A percentile compares a stretch with the other conserved stretches of the same genome.
Conservation (phyloP, 148 eudicot species). For the Suaeda aralocaspica region DNA sequence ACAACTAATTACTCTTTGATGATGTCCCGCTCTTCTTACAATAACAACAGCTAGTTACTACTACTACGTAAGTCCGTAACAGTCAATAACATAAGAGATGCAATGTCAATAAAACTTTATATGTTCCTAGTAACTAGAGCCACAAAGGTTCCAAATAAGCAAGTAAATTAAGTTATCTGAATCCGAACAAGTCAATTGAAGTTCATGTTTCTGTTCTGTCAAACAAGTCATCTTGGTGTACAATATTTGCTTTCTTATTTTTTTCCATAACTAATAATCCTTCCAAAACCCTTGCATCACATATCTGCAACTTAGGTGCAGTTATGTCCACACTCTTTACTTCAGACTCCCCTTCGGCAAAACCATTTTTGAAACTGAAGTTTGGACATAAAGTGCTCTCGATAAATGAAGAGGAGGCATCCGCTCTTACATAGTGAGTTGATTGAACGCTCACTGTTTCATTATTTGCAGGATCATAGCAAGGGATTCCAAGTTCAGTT, state of each 20-base stretch:
- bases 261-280: constrained; percentile 49
- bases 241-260: constrained; percentile 41
- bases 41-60: too few species aligned
- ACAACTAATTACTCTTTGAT: too few species aligned
- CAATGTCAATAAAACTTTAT: too few species aligned
- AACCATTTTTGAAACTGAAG: constrained; percentile 47
- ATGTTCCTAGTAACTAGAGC: too few species aligned
- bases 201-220: constrained; percentile 35
- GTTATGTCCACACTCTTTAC: constrained; percentile 13
- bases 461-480: constrained; percentile 73
- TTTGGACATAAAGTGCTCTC: constrained; percentile 55
- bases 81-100: too few species aligned
- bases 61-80: too few species aligned
- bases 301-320: constrained; percentile 36
- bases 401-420: constrained; percentile 51
- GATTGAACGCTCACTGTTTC: constrained; percentile 58
- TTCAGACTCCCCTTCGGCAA: constrained; percentile 24
- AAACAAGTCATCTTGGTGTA: constrained; percentile 61
- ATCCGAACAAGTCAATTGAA: too few species aligned
- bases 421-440: constrained; percentile 53
- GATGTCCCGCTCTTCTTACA: too few species aligned
- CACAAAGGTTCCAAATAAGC: too few species aligned
- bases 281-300: constrained; percentile 60
- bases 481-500: constrained; percentile 56
- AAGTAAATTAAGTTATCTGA: too few species aligned